A percentile compares a stretch with the other conserved stretches of the same genome.
Evolutionary conservation across 2,329 filamentous ascomycete genomes (phyloP).

Genomic region (Ophiosphaerella korrae): DNA sequence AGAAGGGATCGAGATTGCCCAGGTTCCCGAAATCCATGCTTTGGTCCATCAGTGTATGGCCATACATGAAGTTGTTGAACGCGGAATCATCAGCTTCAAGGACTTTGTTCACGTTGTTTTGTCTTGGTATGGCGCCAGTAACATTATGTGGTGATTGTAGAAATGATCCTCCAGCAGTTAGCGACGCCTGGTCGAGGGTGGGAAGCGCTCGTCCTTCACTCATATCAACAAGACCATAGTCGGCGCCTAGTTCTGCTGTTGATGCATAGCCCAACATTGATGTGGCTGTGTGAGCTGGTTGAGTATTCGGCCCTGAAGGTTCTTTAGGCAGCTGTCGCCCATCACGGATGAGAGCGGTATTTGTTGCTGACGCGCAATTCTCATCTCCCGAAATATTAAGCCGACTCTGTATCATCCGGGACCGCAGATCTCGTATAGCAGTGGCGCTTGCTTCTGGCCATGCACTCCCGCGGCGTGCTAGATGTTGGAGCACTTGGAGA

Average conservation of each 20-base stretch:
- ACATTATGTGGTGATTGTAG: background rate
- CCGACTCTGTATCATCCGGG: slow-evolving; percentile 16
- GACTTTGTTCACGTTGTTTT: background rate
- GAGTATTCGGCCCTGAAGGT: too few species aligned
- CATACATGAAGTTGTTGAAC: slow-evolving; percentile 17
- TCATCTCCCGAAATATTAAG: background rate
- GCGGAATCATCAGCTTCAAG: slow-evolving; percentile 9
- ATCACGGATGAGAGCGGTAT: background rate
- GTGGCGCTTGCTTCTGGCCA: slow-evolving; percentile 39
- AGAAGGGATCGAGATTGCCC: slow-evolving; percentile 32
- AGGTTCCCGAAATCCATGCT: slow-evolving; percentile 1
- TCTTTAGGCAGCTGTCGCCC: background rate
- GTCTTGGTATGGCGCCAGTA: background rate
- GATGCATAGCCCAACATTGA: background rate
- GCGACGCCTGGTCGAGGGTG: background rate
- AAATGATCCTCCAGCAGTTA: background rate
- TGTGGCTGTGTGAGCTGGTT: background rate
- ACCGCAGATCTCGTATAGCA: slow-evolving; percentile 31
- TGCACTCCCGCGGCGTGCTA: slow-evolving; percentile 30
- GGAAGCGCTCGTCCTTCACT: background rate
- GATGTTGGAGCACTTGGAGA: slow-evolving; percentile 30
- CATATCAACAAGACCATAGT: background rate
- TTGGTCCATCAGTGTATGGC: background rate
- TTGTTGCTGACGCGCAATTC: background rate
- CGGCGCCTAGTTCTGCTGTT: background rate